Percentiles rank a stretch among this genome's conserved stretches.
Evolutionary conservation across 345 rosid genomes (phyloP).

Genomic region (Rhodamnia rubescens): DNA sequence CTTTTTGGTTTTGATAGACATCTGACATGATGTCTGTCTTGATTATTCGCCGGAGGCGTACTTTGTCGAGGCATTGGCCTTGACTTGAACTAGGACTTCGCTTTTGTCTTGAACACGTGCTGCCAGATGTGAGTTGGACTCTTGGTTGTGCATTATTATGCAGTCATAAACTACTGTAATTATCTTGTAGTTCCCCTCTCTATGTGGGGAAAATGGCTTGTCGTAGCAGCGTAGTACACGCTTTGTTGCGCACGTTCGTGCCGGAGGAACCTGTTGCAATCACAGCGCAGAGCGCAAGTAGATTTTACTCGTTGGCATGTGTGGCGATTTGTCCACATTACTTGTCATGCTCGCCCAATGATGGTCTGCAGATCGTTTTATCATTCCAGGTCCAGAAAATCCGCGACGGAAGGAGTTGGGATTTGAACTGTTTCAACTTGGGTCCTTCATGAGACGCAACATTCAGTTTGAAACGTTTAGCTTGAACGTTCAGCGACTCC

Average conservation of each 20-base stretch:
- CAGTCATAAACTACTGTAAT: neutral
- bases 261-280: neutral
- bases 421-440: neutral
- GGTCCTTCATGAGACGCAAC: neutral
- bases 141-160: neutral
- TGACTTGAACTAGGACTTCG: neutral
- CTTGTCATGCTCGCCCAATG: neutral
- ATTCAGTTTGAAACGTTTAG: neutral
- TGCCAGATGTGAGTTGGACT: neutral
- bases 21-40: neutral
- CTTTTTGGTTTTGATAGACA: neutral
- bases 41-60: neutral
- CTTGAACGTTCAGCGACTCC: neutral
- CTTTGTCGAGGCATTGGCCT: neutral
- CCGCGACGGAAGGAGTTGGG: neutral
- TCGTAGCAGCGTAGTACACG: neutral
- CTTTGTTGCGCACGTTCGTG: neutral
- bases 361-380: neutral
- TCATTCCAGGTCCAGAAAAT: neutral
- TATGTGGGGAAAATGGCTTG: neutral
- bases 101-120: neutral
- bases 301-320: neutral
- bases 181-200: neutral
- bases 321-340: neutral
- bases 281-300: neutral